Evolutionary conservation across 2,329 filamentous ascomycete species (phyloP).

Genomic region (Magnaporthiopsis poae): DNA sequence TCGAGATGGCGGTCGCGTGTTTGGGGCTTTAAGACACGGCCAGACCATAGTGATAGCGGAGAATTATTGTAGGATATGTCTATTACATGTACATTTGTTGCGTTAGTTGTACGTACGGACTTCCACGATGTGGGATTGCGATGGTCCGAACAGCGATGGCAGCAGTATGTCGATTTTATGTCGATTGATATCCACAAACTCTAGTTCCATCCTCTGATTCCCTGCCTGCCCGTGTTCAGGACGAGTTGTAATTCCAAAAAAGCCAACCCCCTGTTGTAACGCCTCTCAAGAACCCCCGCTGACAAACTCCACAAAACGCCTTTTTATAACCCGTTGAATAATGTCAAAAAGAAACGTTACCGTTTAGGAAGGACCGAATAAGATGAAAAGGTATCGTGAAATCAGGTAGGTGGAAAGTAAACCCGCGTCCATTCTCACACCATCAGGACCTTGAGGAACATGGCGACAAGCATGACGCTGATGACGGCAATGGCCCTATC

Average conservation of each 20-base stretch:
- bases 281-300: neutral
- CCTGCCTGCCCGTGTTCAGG: neutral
- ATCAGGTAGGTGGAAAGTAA: too few relatives aligned
- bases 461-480: conserved; percentile 56
- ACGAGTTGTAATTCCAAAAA: neutral
- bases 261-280: neutral
- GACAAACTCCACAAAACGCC: neutral
- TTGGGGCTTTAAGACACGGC: too few relatives aligned
- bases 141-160: neutral
- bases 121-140: neutral
- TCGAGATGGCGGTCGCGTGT: too few relatives aligned
- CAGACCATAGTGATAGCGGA: neutral
- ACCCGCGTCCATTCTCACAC: neutral
- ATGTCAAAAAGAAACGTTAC: neutral
- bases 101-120: neutral
- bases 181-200: neutral
- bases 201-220: neutral
- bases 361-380: neutral
- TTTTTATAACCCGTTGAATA: neutral
- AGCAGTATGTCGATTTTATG: neutral
- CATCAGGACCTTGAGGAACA: conserved; percentile 45
- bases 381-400: too few relatives aligned
- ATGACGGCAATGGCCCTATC: conserved; percentile 72
- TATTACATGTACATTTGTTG: neutral
- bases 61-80: neutral